Evolutionary conservation across 2,329 filamentous ascomycete genomes (phyloP).

Genomic region (Clonostachys rhizophaga): DNA sequence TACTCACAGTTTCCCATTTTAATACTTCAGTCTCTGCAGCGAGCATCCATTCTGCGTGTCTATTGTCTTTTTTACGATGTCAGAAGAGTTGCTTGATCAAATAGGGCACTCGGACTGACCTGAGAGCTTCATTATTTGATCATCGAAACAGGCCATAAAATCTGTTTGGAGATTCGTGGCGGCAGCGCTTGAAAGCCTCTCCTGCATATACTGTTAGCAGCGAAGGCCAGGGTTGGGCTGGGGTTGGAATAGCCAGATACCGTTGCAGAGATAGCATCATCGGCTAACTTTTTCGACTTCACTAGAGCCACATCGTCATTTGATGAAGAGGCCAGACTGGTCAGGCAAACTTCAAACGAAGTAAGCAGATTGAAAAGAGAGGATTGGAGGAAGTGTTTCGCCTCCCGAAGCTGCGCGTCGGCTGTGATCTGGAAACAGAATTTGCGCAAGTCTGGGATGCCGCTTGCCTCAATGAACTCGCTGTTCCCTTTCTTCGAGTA

Average conservation of each 20-base stretch:
- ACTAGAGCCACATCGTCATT: too few relatives aligned
- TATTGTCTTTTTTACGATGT: conserved; percentile 1
- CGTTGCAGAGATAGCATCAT: too few relatives aligned
- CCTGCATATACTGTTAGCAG: conserved; percentile 5
- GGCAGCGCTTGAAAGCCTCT: not conserved
- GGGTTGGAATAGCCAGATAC: not conserved
- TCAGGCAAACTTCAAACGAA: conserved; percentile 15
- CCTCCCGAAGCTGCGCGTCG: conserved; percentile 19
- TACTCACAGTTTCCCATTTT: conserved; percentile 10
- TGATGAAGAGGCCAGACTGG: too few relatives aligned
- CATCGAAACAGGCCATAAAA: conserved; percentile 7
- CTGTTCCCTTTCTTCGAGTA: conserved; percentile 17
- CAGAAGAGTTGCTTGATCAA: not conserved
- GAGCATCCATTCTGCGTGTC: conserved; percentile 7
- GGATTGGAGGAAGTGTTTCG: conserved; percentile 18
- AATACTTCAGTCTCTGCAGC: conserved; percentile 8
- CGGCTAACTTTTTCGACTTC: too few relatives aligned
- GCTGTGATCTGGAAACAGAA: conserved; percentile 25
- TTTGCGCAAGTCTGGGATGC: conserved; percentile 21
- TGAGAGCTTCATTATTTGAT: conserved; percentile 8
- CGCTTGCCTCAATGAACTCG: conserved; percentile 16
- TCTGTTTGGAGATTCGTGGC: not conserved
- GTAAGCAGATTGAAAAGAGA: conserved; percentile 15
- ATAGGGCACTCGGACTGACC: conserved; percentile 4
- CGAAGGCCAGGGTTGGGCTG: not conserved